phyloP scores from a whole-genome alignment of 352 stramenopile species.

The Globisporangium solare region DNA sequence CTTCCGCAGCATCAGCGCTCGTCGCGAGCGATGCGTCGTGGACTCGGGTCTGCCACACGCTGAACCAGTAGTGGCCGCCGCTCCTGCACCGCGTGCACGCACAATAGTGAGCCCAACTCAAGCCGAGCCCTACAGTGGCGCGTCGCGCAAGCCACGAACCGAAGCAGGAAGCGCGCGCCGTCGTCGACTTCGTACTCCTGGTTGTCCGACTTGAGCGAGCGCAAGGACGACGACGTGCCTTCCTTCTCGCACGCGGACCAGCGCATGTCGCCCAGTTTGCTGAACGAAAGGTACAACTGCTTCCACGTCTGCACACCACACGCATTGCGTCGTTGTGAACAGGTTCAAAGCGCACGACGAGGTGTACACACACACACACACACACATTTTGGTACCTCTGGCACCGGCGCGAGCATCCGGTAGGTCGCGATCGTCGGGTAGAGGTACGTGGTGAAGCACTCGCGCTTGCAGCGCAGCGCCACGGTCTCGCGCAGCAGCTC shows the following conservation, averaged over 20 bases:
- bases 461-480: constrained; percentile 51
- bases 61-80: constrained; percentile 78
- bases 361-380: not conserved
- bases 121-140: not conserved
- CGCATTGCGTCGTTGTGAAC: not conserved
- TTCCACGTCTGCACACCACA: constrained; percentile 39
- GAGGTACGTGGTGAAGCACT: constrained; percentile 57
- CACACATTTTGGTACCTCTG: constrained; percentile 19
- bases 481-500: constrained; percentile 10
- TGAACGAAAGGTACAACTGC: constrained; percentile 52
- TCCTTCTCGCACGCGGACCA: constrained; percentile 40
- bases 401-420: constrained; percentile 51
- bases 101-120: not conserved
- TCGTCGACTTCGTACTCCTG: constrained; percentile 57
- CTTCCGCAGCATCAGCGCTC: not conserved
- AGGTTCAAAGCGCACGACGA: too few relatives aligned
- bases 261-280: constrained; percentile 22
- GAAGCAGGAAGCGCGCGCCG: constrained; percentile 32
- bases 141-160: constrained; percentile 16
- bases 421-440: constrained; percentile 61
- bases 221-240: constrained; percentile 45
- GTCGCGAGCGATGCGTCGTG: constrained; percentile 16
- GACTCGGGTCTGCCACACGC: constrained; percentile 38
- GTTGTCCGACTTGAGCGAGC: constrained; percentile 60
- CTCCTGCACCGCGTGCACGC: constrained; percentile 22